These are phyloP conservation scores for Daldinia vernicosa DNA, from an alignment of 495 filamentous ascomycete genomes.

Conservation along the genomic window DNA sequence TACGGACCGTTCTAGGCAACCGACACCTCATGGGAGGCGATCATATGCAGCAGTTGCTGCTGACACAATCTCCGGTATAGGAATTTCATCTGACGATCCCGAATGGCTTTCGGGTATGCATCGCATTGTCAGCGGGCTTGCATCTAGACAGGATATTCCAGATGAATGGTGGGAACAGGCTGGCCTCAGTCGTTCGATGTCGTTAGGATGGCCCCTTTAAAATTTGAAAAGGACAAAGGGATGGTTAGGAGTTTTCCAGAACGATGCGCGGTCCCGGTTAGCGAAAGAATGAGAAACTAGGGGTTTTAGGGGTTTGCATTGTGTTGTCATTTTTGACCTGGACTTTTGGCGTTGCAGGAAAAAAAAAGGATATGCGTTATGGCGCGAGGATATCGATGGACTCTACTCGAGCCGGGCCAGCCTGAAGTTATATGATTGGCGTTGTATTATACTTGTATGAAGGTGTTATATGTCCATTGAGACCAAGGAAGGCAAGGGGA, in stretches of 20 bases:
- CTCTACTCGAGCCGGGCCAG: slow-evolving; percentile 2
- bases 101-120: slow-evolving; percentile 71
- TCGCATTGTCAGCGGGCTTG: slow-evolving; percentile 70
- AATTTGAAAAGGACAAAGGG: background rate
- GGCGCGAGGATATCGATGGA: background rate
- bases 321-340: background rate
- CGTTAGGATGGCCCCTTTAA: slow-evolving; percentile 47
- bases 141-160: slow-evolving; percentile 73
- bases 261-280: background rate
- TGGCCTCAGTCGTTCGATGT: slow-evolving; percentile 69
- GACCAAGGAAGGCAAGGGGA: background rate
- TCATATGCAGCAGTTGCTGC: slow-evolving; percentile 51
- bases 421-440: slow-evolving; percentile 1
- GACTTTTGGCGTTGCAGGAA: background rate
- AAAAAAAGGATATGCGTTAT: slow-evolving; percentile 2
- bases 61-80: slow-evolving; percentile 18
- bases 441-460: slow-evolving; percentile 15
- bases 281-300: background rate
- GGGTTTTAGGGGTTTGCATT: background rate
- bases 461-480: background rate
- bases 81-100: slow-evolving; percentile 43
- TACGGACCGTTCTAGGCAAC: slow-evolving; percentile 1
- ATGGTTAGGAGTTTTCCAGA: background rate
- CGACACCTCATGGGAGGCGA: slow-evolving; percentile 24
- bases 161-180: slow-evolving; percentile 81